These are phyloP conservation scores for Adansonia rubrostipa DNA, from an alignment of 441 rosid genomes.

Conservation along the genomic window DNA sequence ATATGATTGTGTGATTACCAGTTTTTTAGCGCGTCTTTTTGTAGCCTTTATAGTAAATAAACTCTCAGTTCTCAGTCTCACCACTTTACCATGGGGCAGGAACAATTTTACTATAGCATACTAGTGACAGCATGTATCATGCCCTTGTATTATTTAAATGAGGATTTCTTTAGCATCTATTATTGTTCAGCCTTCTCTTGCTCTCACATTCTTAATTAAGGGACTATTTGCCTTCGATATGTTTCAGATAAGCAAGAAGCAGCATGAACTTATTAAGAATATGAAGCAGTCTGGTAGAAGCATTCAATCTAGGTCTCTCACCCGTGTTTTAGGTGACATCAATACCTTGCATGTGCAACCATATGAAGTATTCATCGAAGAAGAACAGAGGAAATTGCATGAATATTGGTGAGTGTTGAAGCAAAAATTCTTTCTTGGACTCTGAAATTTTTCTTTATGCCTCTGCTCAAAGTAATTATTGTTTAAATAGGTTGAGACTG, in stretches of 20 bases:
- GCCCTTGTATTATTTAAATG: background rate
- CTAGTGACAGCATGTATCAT: constrained; percentile 13
- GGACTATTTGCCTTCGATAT: constrained; percentile 32
- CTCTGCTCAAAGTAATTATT: constrained; percentile 23
- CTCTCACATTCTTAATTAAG: constrained; percentile 4
- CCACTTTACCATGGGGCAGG: background rate
- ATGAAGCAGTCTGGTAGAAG: constrained; percentile 87
- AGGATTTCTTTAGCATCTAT: constrained; percentile 11
- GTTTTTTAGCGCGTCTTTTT: background rate
- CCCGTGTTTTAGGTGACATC: constrained; percentile 73
- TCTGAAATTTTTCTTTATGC: constrained; percentile 25
- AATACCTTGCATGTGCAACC: constrained; percentile 77
- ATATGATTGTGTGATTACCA: background rate
- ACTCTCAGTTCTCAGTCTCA: constrained; percentile 3
- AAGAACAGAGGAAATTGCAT: constrained; percentile 82
- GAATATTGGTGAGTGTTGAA: constrained; percentile 78
- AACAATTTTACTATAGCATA: background rate
- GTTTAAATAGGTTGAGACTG: constrained; percentile 65
- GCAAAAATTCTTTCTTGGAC: constrained; percentile 25
- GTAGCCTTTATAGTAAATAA: background rate
- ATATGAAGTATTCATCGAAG: constrained; percentile 87
- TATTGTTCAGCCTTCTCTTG: constrained; percentile 6
- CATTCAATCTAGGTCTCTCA: constrained; percentile 75
- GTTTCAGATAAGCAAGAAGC: constrained; percentile 95
- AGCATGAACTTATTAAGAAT: constrained; percentile 81